phyloP scores from a whole-genome alignment of 2,329 filamentous ascomycete genomes.

The Neoarthrinium moseri region DNA sequence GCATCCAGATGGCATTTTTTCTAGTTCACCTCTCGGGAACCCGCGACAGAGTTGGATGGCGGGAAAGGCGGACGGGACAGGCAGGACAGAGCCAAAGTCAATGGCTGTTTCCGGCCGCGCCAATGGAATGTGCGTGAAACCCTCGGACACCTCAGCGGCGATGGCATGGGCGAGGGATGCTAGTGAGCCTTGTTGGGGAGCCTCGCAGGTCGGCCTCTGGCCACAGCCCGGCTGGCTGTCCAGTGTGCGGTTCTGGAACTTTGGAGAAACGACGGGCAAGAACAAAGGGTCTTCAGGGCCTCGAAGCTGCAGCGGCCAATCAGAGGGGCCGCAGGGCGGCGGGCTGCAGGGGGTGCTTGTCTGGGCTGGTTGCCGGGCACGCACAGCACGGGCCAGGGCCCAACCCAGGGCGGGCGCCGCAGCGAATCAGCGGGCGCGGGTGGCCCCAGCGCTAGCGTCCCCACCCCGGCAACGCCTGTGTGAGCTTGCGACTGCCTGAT shows the following conservation, averaged over 20 bases:
- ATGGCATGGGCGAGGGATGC: no score
- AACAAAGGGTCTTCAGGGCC: slow-evolving; percentile 7
- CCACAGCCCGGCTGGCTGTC: no score
- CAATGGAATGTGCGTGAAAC: no score
- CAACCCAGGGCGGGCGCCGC: neutral
- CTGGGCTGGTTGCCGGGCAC: slow-evolving; percentile 10
- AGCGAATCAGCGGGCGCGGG: slow-evolving; percentile 2
- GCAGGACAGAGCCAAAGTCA: no score
- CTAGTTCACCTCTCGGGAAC: no score
- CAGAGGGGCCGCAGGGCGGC: neutral
- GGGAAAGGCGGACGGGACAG: no score
- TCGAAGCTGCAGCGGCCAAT: neutral
- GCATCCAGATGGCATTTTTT: no score
- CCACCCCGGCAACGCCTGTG: neutral
- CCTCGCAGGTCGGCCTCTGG: no score
- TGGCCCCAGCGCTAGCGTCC: neutral
- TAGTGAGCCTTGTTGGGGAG: no score
- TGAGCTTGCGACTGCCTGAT: slow-evolving; percentile 9
- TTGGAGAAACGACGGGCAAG: slow-evolving; percentile 9
- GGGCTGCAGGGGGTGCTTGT: slow-evolving; percentile 7
- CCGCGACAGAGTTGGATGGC: no score
- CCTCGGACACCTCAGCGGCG: no score
- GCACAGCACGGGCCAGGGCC: slow-evolving; percentile 6
- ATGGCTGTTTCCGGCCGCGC: no score
- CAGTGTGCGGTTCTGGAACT: slow-evolving; percentile 13